Evolutionary conservation across 2,329 filamentous ascomycete genomes (phyloP), one percentile per base, ranked within the genome.

Genomic region (Colletotrichum brevisporum): DNA sequence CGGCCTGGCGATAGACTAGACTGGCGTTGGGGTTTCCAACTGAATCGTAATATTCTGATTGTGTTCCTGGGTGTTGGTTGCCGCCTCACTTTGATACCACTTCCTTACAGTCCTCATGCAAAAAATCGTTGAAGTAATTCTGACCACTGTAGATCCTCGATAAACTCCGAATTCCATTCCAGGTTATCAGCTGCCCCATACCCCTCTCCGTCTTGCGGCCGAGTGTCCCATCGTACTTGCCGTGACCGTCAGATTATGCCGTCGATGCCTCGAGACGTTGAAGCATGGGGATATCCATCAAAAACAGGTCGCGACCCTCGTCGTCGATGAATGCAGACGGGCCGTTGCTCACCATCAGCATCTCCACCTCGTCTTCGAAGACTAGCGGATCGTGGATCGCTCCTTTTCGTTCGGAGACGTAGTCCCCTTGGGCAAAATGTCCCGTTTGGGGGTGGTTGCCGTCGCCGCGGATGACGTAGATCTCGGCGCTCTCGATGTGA

Each of bases 281-380:
- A 10, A 65, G 48, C 31, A 58, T 58, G 10, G 62, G 9, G 16
- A 65, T 31, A 26, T 65, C 54, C 62, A 65, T 65, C 51, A 55
- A 15, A 16, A 54, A 63, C 41, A 63, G 15, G 0, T 63, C 50
- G 0, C 15, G 27, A 5, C 59, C 50, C 18, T 63, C 50, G 16
- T 55, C 51, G 16, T 55, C 50, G 21, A 63, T 63, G 18, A 63
- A 63, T 3, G 59, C 51, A 0, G 59, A 63, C 2, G 59, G 59
- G 0, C 59, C 36, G 10, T 47, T 63, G 26, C 59, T 55, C 39
- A 55, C 48, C 51, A 63, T 55, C 12, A 63, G 1, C 59, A 63
- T 54, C 3, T 63, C 59, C 10, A 63, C 50, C 39, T 55, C 59
- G 0, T 55, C 50, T 8, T 55, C 21, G 15, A 63, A 63, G 4